A percentile compares a stretch with the other conserved stretches of the same genome.
These are phyloP conservation scores for Umbelopsis sp. DNA, from an alignment of 192 early-diverging fungal species.

Conservation along the genomic window DNA sequence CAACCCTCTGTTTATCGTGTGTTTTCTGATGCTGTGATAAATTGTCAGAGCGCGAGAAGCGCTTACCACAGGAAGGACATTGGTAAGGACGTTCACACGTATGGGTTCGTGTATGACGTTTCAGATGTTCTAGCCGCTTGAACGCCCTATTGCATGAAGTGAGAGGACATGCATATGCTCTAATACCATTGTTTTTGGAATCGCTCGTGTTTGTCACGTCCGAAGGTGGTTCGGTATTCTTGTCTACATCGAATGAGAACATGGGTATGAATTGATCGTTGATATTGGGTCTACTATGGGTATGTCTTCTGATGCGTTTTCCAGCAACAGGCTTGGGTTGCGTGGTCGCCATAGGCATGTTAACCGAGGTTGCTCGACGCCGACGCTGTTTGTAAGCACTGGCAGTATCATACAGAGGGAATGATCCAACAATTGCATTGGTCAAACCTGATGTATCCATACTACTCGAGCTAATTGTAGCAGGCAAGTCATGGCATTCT, in stretches of 20 bases:
- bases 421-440: slow-evolving; percentile 51
- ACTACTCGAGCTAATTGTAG: not conserved
- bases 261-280: slow-evolving; percentile 10
- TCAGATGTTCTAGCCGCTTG: slow-evolving; percentile 61
- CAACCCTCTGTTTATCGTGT: slow-evolving; percentile 38
- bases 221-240: not conserved
- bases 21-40: slow-evolving; percentile 63
- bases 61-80: slow-evolving; percentile 56
- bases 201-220: not conserved
- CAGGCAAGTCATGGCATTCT: not conserved
- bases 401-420: slow-evolving; percentile 68
- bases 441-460: slow-evolving; percentile 13
- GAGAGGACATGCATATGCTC: slow-evolving; percentile 54
- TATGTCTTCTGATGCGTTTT: slow-evolving; percentile 33
- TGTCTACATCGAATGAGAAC: not conserved
- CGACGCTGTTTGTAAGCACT: slow-evolving; percentile 76
- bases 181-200: slow-evolving; percentile 7
- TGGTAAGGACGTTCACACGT: slow-evolving; percentile 61
- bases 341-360: slow-evolving; percentile 6
- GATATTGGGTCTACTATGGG: not conserved
- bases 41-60: slow-evolving; percentile 63
- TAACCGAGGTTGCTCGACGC: slow-evolving; percentile 53
- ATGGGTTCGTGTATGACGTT: slow-evolving; percentile 61
- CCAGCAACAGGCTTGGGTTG: slow-evolving; percentile 18
- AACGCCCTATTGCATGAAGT: slow-evolving; percentile 53